Conservation (phyloP, 2,329 filamentous ascomycete genomes). For the Byssothecium circinans region DNA sequence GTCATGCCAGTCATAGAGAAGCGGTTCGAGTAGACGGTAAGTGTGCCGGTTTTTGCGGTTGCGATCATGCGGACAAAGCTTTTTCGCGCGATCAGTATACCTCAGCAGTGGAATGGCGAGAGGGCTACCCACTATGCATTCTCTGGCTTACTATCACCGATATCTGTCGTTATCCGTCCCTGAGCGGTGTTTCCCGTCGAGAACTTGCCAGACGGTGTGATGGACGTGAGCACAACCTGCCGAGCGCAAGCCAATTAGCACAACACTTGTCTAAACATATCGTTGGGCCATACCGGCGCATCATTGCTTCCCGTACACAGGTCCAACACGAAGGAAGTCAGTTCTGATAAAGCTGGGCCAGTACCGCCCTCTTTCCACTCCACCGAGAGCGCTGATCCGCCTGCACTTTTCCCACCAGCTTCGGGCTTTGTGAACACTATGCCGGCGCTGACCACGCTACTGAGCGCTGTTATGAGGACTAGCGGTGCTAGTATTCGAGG, state of each 20-base stretch:
- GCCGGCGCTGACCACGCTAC: slow-evolving; percentile 53
- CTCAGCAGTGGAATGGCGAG: not conserved
- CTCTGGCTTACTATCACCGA: slow-evolving; percentile 38
- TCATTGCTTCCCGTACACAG: slow-evolving; percentile 64
- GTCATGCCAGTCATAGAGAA: slow-evolving; percentile 69
- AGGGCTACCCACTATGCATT: slow-evolving; percentile 58
- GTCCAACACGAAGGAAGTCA: slow-evolving; percentile 60
- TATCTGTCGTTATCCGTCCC: slow-evolving; percentile 25
- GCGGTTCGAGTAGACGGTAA: slow-evolving; percentile 63
- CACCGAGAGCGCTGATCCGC: slow-evolving; percentile 55
- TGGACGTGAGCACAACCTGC: slow-evolving; percentile 16
- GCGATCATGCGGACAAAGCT: slow-evolving; percentile 55
- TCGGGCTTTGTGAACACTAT: slow-evolving; percentile 58
- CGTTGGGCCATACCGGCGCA: slow-evolving; percentile 36
- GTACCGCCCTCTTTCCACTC: slow-evolving; percentile 60
- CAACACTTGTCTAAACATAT: slow-evolving; percentile 12
- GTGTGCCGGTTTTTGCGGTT: slow-evolving; percentile 56
- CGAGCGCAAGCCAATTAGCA: not conserved
- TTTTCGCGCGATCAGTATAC: slow-evolving; percentile 11
- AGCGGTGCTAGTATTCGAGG: slow-evolving; percentile 29
- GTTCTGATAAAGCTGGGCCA: slow-evolving; percentile 52
- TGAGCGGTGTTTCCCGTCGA: slow-evolving; percentile 46
- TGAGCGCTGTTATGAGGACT: slow-evolving; percentile 40
- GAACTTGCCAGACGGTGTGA: slow-evolving; percentile 52
- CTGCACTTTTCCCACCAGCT: slow-evolving; percentile 54